Evolutionary conservation across 257 asterid genomes (phyloP).

Genomic region (Linaria vulgaris): DNA sequence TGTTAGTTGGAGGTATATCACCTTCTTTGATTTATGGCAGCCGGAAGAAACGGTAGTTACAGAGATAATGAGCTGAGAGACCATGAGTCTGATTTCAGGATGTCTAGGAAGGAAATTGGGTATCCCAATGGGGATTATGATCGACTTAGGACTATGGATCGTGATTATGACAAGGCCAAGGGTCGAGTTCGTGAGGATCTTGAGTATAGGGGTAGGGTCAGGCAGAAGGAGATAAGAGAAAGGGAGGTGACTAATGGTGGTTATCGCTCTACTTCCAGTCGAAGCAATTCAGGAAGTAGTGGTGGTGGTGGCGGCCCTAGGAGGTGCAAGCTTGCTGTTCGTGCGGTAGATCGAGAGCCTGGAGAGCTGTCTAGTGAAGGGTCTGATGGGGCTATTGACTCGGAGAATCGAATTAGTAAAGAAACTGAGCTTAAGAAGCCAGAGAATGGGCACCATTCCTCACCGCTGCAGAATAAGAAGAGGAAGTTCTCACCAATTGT

Average conservation of each 20-base stretch:
- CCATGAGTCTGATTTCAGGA: slow-evolving; percentile 52
- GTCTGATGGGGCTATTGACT: slow-evolving; percentile 63
- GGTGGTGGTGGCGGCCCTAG: slow-evolving; percentile 41
- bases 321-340: slow-evolving; percentile 32
- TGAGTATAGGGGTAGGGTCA: slow-evolving; percentile 42
- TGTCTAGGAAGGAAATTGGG: slow-evolving; percentile 44
- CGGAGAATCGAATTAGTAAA: slow-evolving; percentile 33
- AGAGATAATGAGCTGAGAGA: slow-evolving; percentile 62
- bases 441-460: slow-evolving; percentile 38
- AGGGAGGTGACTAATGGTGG: slow-evolving; percentile 47
- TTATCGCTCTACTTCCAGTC: slow-evolving; percentile 41
- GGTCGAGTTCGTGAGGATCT: slow-evolving; percentile 35
- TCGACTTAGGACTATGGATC: slow-evolving; percentile 39
- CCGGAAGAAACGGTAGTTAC: slow-evolving; percentile 74
- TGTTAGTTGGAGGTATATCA: background rate
- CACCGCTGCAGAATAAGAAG: slow-evolving; percentile 46
- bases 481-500: slow-evolving; percentile 83
- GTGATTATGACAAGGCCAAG: slow-evolving; percentile 39
- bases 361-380: slow-evolving; percentile 90
- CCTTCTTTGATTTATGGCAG: slow-evolving; percentile 24
- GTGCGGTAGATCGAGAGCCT: slow-evolving; percentile 63
- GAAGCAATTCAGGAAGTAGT: slow-evolving; percentile 52
- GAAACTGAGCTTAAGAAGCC: slow-evolving; percentile 36
- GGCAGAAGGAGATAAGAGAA: slow-evolving; percentile 60
- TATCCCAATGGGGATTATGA: slow-evolving; percentile 51